These are phyloP conservation scores for Xylaria sp. DNA, from an alignment of 2,329 filamentous ascomycete species.

Conservation along the genomic window DNA sequence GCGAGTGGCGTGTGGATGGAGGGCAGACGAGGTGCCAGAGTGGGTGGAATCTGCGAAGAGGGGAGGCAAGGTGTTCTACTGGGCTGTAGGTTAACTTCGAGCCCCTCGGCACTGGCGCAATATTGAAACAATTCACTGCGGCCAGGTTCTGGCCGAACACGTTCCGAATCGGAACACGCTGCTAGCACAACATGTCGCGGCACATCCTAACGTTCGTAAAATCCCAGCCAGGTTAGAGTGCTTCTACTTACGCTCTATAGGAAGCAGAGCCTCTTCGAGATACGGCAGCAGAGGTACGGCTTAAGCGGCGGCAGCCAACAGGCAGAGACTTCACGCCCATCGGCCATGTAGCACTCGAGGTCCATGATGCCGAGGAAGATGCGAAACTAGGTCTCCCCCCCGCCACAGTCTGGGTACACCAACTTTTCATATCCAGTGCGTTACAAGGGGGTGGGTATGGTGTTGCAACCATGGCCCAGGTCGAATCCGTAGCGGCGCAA, in stretches of 20 bases:
- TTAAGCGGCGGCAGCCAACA: constrained; percentile 48
- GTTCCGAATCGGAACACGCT: constrained; percentile 47
- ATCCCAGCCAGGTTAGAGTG: constrained; percentile 10
- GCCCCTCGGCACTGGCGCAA: constrained; percentile 21
- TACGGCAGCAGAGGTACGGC: constrained; percentile 49
- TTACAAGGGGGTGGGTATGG: constrained; percentile 54
- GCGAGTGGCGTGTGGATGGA: constrained; percentile 60
- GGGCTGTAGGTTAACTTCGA: constrained; percentile 51
- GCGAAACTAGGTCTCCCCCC: constrained; percentile 48
- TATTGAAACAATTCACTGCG: constrained; percentile 18
- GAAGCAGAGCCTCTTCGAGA: constrained; percentile 52
- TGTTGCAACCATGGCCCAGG: constrained; percentile 51
- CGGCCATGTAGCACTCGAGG: constrained; percentile 55
- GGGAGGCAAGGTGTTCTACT: constrained; percentile 55
- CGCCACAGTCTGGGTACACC: constrained; percentile 54
- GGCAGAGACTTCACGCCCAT: constrained; percentile 52
- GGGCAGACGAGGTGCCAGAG: constrained; percentile 51
- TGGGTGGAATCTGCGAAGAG: constrained; percentile 51
- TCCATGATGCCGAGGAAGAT: constrained; percentile 49
- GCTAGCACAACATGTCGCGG: constrained; percentile 48
- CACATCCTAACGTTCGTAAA: constrained; percentile 48
- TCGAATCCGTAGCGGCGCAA: constrained; percentile 50
- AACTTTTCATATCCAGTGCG: constrained; percentile 55
- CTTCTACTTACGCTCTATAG: constrained; percentile 38
- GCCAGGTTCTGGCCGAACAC: constrained; percentile 49